Evolutionary conservation across 805 yeast genomes (phyloP), one percentile per base, ranked within the genome.

Genomic region (Spathaspora girioi): DNA sequence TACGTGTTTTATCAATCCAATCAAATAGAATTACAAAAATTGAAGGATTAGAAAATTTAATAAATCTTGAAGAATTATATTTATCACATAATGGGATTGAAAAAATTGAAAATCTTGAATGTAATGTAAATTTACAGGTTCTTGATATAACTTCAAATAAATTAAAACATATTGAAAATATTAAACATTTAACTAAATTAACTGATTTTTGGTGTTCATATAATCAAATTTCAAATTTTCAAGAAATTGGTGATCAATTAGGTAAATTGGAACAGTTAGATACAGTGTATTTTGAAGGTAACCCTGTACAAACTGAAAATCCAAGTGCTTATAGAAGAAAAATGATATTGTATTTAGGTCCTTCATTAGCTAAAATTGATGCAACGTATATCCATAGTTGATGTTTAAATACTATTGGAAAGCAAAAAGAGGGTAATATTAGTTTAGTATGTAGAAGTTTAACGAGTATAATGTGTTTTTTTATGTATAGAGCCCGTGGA

Each of bases 171-270:
- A 68, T 94, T 42, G 84, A 82, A 52, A 84, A 86, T 56, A 58
- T 94, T 49, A 68, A 74, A 1, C 94, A 87, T 58, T 76, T 94
- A 52, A 66, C 57, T 0, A 62, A 84, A n/a, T 75, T 94, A 52
- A 91, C 97, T 8, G 99, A 94, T 67, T 73, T 94, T 49, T 94
- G 99, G 99, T 90, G 96, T 23, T 87, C 97, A 0, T 81, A 82
- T 61, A 94, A 93, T 67, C 67, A 80, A 59, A 66, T 94, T 19
- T 78, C 81, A 32, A 74, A 81, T 41, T 92, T 88, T 67, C 82
- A 84, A 32, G 85, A 89, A 48, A 70, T 94, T 45, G 84, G 82
- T 48, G 66, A 77, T 18, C 84, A 89, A 63, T 76, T 94, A 53
- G 82, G 83, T 12, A 71, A 72, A 40, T 71, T 89, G 48, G 79